Evolutionary conservation across 306 rosid genomes (phyloP), one percentile per base, ranked within the genome.

Genomic region (Lablab purpureus): DNA sequence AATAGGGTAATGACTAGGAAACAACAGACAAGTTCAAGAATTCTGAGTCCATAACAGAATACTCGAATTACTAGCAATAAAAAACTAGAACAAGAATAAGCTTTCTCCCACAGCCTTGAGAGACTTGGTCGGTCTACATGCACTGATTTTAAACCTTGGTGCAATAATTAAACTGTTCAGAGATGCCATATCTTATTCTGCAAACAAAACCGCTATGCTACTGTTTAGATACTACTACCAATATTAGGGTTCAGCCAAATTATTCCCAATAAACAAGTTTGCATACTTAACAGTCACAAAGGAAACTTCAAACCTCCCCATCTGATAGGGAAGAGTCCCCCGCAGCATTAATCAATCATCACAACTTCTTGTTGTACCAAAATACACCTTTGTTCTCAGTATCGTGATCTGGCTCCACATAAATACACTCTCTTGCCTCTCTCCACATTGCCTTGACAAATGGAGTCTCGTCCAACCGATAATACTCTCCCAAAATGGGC

Each of bases 401-500:
- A 55, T 68, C 73, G 32, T 90, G 91, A 74, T 95, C 99, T 1
- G 92, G 83, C 86, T 92, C 96, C 41, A 95, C 96, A 59, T 90
- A 95, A 43, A 92, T 32, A 72, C 99, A 95, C 76, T 92, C 98
- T 81, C 79, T 87, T 0, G 93, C 91, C 89, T 92, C 99, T 76
- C 99, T 87, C 89, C 89, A 95, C 88, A 85, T 73, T 60, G 99
- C 98, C 83, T 87, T 87, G 82, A 49, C 58, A 52, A 92, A 43
- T 11, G 97, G 91, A 2, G 97, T 92, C 55, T 82, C 84, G 28
- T 92, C 98, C 1, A 90, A 78, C 60, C 87, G 94, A 72, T 95
- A 95, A 56, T 95, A 95, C 5, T 92, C 94, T 6, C 99, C 99
- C 92, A 95, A 87, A 60, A 92, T 82, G 7, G 98, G 97, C 80